These are phyloP conservation scores for Mycena galopus DNA, from an alignment of 768 basidiomycete species.

Conservation along the genomic window DNA sequence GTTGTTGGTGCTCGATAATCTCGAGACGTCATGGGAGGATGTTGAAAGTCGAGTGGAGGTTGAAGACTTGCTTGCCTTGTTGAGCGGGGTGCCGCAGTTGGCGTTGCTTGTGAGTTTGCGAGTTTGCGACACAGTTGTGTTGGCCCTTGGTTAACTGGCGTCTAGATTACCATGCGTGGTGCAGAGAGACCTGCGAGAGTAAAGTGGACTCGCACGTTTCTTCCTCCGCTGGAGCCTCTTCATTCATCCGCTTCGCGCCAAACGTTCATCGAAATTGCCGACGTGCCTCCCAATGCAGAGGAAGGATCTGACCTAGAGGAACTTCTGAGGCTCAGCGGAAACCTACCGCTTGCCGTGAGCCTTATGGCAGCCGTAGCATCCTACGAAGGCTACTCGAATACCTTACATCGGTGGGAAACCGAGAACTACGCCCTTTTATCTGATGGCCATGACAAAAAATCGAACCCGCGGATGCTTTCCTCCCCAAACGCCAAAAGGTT, in stretches of 20 bases:
- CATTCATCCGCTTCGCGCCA: neutral
- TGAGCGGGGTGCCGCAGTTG: conserved; percentile 14
- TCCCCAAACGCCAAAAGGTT: conserved; percentile 1
- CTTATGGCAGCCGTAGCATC: conserved; percentile 19
- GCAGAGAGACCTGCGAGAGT: conserved; percentile 22
- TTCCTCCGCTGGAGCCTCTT: neutral
- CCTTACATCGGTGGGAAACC: conserved; percentile 13
- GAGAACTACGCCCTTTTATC: conserved; percentile 19
- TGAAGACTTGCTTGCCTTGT: conserved; percentile 16
- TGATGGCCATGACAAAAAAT: conserved; percentile 21
- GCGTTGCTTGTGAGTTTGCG: conserved; percentile 14
- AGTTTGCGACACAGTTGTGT: neutral
- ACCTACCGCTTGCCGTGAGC: conserved; percentile 28
- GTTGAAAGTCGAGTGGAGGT: conserved; percentile 10
- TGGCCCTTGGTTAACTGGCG: neutral
- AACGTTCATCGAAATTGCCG: conserved; percentile 26
- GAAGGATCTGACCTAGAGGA: conserved; percentile 1
- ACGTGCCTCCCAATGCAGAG: neutral
- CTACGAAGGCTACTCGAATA: conserved; percentile 11
- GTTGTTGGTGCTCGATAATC: conserved; percentile 28
- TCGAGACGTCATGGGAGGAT: conserved; percentile 28
- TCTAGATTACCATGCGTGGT: conserved; percentile 29
- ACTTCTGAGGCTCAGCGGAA: conserved; percentile 5
- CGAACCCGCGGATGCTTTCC: conserved; percentile 19
- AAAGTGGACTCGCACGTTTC: conserved; percentile 24